phyloP scores from a whole-genome alignment of 352 stramenopile genomes.

The Blastocystis sp. region DNA sequence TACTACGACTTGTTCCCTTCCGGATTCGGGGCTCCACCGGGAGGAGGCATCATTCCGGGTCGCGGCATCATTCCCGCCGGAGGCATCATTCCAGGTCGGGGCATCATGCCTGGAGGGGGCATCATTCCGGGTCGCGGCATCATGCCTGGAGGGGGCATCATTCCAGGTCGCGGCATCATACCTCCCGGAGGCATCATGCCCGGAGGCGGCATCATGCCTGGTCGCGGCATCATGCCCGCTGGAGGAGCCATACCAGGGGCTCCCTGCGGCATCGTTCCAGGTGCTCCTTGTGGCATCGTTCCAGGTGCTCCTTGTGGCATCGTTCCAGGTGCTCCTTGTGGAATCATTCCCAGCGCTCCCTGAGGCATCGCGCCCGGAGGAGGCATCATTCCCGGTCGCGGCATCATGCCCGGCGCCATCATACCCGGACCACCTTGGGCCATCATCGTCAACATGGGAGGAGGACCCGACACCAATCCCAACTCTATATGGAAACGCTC shows the following conservation, averaged over 20 bases:
- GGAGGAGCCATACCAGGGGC: not conserved
- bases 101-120: not conserved
- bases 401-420: slow-evolving; percentile 26
- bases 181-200: not conserved
- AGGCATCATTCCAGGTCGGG: not conserved
- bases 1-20: not conserved
- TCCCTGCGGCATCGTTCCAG: not conserved
- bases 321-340: not conserved
- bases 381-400: slow-evolving; percentile 47
- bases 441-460: not conserved
- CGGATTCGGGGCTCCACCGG: not conserved
- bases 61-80: not conserved
- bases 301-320: not conserved
- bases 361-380: not conserved
- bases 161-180: not conserved
- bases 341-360: not conserved
- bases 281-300: not conserved
- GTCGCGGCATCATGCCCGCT: not conserved
- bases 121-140: slow-evolving; percentile 13
- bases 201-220: not conserved
- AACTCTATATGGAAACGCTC: not conserved
- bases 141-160: not conserved
- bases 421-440: not conserved
- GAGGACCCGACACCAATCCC: not conserved
- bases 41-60: slow-evolving; percentile 3